Evolutionary conservation across 2,329 filamentous ascomycete genomes (phyloP).

Genomic region (Hortaea sp.): DNA sequence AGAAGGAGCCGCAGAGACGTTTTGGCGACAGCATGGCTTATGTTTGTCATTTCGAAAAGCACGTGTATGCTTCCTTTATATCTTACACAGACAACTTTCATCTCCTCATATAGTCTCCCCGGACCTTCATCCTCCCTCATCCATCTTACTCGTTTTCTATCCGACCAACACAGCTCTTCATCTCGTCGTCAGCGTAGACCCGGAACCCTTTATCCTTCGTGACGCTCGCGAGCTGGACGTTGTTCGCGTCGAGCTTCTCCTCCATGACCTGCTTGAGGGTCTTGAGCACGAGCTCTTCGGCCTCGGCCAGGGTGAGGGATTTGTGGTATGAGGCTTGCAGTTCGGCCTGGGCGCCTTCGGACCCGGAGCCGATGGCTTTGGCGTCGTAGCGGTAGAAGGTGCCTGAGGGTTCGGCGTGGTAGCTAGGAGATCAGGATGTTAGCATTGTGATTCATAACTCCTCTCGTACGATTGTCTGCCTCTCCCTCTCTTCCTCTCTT

Average conservation of each 20-base stretch:
- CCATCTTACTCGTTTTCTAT: constrained; percentile 40
- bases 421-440: constrained; percentile 40
- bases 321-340: constrained; percentile 98
- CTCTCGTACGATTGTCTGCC: no score
- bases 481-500: no score
- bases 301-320: constrained; percentile 84
- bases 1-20: no score
- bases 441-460: no score
- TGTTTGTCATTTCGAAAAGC: no score
- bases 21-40: no score
- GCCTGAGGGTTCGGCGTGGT: constrained; percentile 94
- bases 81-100: no score
- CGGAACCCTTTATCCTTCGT: constrained; percentile 96
- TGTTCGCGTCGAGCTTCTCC: constrained; percentile 98
- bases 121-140: no score
- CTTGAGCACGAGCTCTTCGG: constrained; percentile 91
- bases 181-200: constrained; percentile 97
- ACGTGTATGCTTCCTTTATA: no score
- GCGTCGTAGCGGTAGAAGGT: constrained; percentile 99
- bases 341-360: constrained; percentile 94
- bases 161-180: constrained; percentile 83
- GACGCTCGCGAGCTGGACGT: constrained; percentile 94
- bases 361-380: constrained; percentile 95
- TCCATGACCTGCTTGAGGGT: constrained; percentile 99
- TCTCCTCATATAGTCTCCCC: no score